Base-by-base conservation (phyloP, 257 asterid genomes). In the Handroanthus guayacan region DNA sequence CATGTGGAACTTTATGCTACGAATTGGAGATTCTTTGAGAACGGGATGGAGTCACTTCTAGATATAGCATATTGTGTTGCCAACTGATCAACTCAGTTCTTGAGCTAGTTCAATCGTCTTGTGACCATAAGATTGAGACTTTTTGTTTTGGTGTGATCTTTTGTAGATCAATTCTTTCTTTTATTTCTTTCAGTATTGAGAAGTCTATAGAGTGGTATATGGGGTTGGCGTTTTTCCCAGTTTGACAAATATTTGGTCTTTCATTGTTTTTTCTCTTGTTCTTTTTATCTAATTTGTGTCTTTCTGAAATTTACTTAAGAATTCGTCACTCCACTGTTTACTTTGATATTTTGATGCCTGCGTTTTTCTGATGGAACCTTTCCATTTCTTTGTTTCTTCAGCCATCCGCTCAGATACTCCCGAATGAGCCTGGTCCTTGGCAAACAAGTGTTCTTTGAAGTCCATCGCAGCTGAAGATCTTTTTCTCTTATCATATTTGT, bases 331-430 rank as follows among this genome's bases (percentile, higher is more conserved):
- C 48, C 11, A 52, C 44, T 37, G 41, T 2, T 74, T 78, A 38
- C 60, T 54, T 47, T 37, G 48, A 63, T 41, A 41, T 37, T 34
- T 25, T 9, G n/a, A 77, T 69, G 56, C 44, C 39, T 16, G 8
- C 43, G 34, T 69, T 18, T 6, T 69, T 73, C 86, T 82, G 72
- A 77, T 48, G 16, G 13, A 9, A 12, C 31, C 31, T 34, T 25
- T 34, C 60, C 31, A 4, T 31, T 56, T 64, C 56, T 37, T 76
- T 75, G 71, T 77, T 80, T 76, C 67, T 81, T 75, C 89, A 83
- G 90, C 83, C 50, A 4, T 76, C 41, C 90, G 84, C 77, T 16
- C 87, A 2, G 92, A 87, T 54, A 16, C 82, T 65, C 73, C 83
- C 12, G 86, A 77, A 77, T 82, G 81, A 87, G 78, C 77, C 72